phyloP scores from a whole-genome alignment of 2,329 filamentous ascomycete genomes.

The Aspergillus sp. region DNA sequence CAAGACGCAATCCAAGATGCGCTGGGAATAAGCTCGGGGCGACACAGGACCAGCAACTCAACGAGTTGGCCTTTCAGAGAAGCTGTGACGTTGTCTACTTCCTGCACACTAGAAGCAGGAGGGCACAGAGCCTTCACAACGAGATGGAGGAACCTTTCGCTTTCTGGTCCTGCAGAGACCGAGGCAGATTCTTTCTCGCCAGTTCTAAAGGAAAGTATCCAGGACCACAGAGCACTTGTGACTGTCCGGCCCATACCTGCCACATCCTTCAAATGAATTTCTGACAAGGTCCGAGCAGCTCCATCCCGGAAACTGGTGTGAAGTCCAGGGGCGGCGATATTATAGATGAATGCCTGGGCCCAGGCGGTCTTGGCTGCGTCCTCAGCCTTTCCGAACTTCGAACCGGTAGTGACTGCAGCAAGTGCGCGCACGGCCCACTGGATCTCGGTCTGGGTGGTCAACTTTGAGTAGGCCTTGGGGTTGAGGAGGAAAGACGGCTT shows the following conservation, averaged over 20 bases:
- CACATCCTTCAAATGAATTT: slow-evolving; percentile 64
- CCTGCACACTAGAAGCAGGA: slow-evolving; percentile 26
- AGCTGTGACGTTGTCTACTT: slow-evolving; percentile 41
- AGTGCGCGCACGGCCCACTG: slow-evolving; percentile 75
- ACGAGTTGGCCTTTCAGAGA: slow-evolving; percentile 71
- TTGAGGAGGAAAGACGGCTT: slow-evolving; percentile 89
- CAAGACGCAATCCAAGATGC: slow-evolving; percentile 88
- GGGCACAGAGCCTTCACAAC: slow-evolving; percentile 52
- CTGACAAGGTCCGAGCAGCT: slow-evolving; percentile 62
- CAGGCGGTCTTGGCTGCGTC: slow-evolving; percentile 63
- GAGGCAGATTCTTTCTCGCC: slow-evolving; percentile 79
- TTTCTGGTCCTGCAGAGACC: slow-evolving; percentile 64
- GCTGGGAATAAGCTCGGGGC: slow-evolving; percentile 73
- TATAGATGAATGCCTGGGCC: slow-evolving; percentile 82
- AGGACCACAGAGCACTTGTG: slow-evolving; percentile 75
- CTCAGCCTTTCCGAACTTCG: slow-evolving; percentile 55
- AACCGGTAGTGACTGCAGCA: slow-evolving; percentile 57
- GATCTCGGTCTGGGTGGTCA: slow-evolving; percentile 72
- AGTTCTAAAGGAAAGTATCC: slow-evolving; percentile 67
- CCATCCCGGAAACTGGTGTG: slow-evolving; percentile 65
- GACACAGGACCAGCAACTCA: slow-evolving; percentile 74
- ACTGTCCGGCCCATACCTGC: slow-evolving; percentile 63
- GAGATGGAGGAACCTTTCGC: slow-evolving; percentile 60
- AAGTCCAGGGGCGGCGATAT: slow-evolving; percentile 65
- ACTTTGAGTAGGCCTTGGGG: slow-evolving; percentile 78